phyloP scores from a whole-genome alignment of 805 yeast species.

The Torulaspora delbrueckii region DNA sequence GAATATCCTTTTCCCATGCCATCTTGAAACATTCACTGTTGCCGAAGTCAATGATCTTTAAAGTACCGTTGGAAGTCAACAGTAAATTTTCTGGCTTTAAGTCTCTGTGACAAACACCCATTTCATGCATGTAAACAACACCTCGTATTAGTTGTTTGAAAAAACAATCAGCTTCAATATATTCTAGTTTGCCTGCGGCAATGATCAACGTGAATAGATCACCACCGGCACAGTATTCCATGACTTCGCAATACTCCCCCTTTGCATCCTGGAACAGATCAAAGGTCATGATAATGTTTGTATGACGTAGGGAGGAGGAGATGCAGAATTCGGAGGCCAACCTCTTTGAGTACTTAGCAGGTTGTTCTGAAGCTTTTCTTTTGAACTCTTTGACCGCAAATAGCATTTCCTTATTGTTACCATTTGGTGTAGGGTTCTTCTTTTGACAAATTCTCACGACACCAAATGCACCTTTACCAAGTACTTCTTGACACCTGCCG shows the following conservation, averaged over 20 bases:
- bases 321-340: constrained; percentile 80
- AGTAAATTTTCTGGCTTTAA: constrained; percentile 90
- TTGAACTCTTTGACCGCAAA: constrained; percentile 89
- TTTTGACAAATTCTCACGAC: constrained; percentile 86
- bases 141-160: constrained; percentile 82
- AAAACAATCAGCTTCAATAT: constrained; percentile 83
- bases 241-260: constrained; percentile 77
- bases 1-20: constrained; percentile 77
- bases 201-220: constrained; percentile 70
- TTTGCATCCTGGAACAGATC: constrained; percentile 78
- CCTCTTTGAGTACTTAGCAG: constrained; percentile 63
- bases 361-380: constrained; percentile 54
- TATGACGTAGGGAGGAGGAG: constrained; percentile 70
- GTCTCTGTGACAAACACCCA: constrained; percentile 91
- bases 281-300: constrained; percentile 69
- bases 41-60: constrained; percentile 88
- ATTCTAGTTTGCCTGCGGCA: constrained; percentile 72
- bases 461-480: constrained; percentile 93
- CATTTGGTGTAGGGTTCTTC: constrained; percentile 34
- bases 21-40: constrained; percentile 75
- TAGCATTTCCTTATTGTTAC: constrained; percentile 42
- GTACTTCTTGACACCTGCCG: constrained; percentile 90
- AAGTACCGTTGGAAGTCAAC: constrained; percentile 62
- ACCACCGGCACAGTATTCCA: constrained; percentile 83
- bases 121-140: constrained; percentile 80